These are phyloP conservation scores for Beauveria caledonica DNA, from an alignment of 2,329 filamentous ascomycete species.

Conservation along the genomic window DNA sequence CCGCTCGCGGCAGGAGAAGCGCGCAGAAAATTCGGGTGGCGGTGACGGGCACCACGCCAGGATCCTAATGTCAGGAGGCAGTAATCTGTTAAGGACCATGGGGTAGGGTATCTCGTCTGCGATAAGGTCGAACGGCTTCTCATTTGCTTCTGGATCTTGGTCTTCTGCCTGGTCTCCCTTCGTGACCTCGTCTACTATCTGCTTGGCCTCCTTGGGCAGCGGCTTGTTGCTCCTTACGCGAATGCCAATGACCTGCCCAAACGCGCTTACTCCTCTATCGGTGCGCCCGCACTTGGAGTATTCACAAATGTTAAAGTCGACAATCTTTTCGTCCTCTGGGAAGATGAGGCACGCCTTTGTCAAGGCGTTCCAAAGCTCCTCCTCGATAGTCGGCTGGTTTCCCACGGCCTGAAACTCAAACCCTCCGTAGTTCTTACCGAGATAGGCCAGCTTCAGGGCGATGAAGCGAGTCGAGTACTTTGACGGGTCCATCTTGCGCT, in stretches of 20 bases:
- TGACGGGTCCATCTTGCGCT: conserved; percentile 61
- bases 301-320: conserved; percentile 77
- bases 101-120: conserved; percentile 78
- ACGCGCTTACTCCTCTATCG: conserved; percentile 88
- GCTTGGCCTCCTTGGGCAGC: conserved; percentile 27
- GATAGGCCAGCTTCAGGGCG: conserved; percentile 87
- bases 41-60: conserved; percentile 88
- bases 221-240: conserved; percentile 73
- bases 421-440: conserved; percentile 86
- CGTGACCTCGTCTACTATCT: not conserved
- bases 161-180: conserved; percentile 13
- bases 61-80: conserved; percentile 82
- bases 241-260: conserved; percentile 87
- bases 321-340: conserved; percentile 50
- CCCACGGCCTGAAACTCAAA: conserved; percentile 78
- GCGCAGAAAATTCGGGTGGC: conserved; percentile 73
- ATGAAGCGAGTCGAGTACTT: conserved; percentile 78
- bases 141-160: conserved; percentile 18
- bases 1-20: conserved; percentile 86
- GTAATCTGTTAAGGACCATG: conserved; percentile 72
- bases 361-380: conserved; percentile 87
- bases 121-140: conserved; percentile 52
- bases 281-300: conserved; percentile 95
- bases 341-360: conserved; percentile 75
- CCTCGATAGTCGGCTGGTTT: conserved; percentile 74